Base-by-base conservation (phyloP, 371 early-diverging fungal genomes). In the Blyttiomyces sp. region DNA sequence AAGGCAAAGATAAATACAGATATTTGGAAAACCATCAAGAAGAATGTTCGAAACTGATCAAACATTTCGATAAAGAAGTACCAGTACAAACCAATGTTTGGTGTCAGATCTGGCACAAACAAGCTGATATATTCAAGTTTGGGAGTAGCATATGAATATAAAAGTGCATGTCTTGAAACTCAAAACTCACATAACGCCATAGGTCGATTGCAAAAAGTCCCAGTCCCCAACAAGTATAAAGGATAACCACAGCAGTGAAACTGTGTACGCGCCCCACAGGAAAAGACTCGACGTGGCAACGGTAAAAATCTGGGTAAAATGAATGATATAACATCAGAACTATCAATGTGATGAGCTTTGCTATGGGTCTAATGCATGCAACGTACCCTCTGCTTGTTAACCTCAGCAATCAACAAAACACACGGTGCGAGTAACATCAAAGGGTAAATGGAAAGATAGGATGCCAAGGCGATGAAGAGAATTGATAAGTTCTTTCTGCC, bases 31-130 rank as follows among this genome's bases (percentile, higher is more conserved):
- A 93, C 93, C 17, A 87, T 71, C 70, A 92, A 66, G 74, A 95
- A 98, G 70, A 96, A 95, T 0, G 84, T 71, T 45, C 96, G 86
- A 81, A 96, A 98, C 59, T 93, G 92, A 61, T 95, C 94, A 82
- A 98, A 98, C 72, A 98, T 92, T 69, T 98, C 96, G 43, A 91
- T 94, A 75, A 96, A 94, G 66, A 96, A 94, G 76, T 98, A 98
- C 98, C 98, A 98, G 69, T 84, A 94, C 63, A 96, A 72, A 3
- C 97, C 97, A 31, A 95, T 78, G 71, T 93, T 98, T n/a, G 97
- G 96, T 27, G 90, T 89, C 64, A 98, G 71, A 57, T 98, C 96
- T 24, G 84, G 76, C 21, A 93, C 87, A 2, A 76, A 66, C 33
- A 89, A 48, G 26, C 61, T 66, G 17, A 43, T 53, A 61, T 43